Evolutionary conservation across 768 basidiomycete genomes (phyloP).

Genomic region (Lactifluus volemus): DNA sequence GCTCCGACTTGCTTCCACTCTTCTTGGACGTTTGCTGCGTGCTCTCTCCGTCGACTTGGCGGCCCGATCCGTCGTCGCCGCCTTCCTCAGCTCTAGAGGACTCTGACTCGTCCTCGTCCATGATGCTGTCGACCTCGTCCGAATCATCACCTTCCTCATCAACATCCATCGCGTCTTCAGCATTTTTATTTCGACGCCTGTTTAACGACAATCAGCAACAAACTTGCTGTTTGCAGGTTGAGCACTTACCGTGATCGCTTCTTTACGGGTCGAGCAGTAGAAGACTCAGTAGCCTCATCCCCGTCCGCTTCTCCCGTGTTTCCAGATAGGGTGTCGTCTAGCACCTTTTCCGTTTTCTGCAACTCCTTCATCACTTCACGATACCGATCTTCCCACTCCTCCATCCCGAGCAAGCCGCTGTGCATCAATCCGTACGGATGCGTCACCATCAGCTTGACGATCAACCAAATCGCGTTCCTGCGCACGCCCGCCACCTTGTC

Average conservation of each 20-base stretch:
- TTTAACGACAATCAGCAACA: not conserved
- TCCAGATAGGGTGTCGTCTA: slow-evolving; percentile 56
- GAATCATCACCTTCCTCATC: slow-evolving; percentile 34
- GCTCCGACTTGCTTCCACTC: slow-evolving; percentile 55
- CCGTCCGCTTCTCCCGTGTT: slow-evolving; percentile 20
- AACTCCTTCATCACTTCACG: slow-evolving; percentile 52
- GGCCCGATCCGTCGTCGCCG: not conserved
- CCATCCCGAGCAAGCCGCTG: slow-evolving; percentile 68
- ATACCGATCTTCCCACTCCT: slow-evolving; percentile 70
- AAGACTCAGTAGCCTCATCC: slow-evolving; percentile 22
- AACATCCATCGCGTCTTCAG: slow-evolving; percentile 50
- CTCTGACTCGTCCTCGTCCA: slow-evolving; percentile 31
- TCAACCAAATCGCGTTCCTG: too few relatives aligned
- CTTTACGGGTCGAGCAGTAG: slow-evolving; percentile 20
- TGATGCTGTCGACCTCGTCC: slow-evolving; percentile 31
- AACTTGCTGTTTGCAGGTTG: slow-evolving; percentile 6
- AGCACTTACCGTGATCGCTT: slow-evolving; percentile 22
- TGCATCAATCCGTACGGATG: slow-evolving; percentile 85
- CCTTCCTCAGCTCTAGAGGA: slow-evolving; percentile 23
- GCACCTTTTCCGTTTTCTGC: slow-evolving; percentile 54
- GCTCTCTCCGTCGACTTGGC: slow-evolving; percentile 9
- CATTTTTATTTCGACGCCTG: not conserved
- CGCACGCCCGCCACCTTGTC: too few relatives aligned
- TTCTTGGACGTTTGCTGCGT: slow-evolving; percentile 23
- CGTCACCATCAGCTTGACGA: slow-evolving; percentile 68